Evolutionary conservation across 2,329 filamentous ascomycete genomes (phyloP), one percentile per base, ranked within the genome.

Genomic region (Alternaria infectoria): DNA sequence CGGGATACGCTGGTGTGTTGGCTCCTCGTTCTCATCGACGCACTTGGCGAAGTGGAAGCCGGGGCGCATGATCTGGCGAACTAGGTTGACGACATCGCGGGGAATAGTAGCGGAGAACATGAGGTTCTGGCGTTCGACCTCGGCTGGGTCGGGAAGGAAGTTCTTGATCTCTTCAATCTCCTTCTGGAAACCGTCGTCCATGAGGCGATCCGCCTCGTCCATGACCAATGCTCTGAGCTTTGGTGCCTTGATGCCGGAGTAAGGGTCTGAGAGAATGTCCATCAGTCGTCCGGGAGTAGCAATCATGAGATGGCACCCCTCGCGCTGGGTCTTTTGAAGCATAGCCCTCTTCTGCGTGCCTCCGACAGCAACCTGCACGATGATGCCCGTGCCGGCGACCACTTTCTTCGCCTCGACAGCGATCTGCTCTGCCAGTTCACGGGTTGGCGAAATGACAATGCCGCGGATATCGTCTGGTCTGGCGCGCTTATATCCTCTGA

Each of bases 71-170:
- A 93, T 93, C 69, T 83, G 81, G 63, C 90, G 88, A 44, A 96
- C 95, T 52, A 98, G 87, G 46, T 86, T 82, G 69, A 97, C 89
- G 47, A 99, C 95, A 66, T 93, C 88, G 62, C 87, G 86, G 49
- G 95, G 93, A 30, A 99, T 91, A 11, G 96, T 99, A 47, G 96
- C 96, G 13, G 95, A 98, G 80, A 97, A 97, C 80, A 99, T 90
- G 73, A 99, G 88, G 7, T 94, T 97, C 80, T 99, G 96, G 54
- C 95, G 89, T 57, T 91, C 86, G 64, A 90, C 87, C 56, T 89
- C 80, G 0, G 78, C 72, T 7, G 86, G 86, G 50, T 86, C 81
- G 4, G 95, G 95, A 10, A 97, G 74, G 36, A 79, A 68, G 12
- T 71, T 71, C 72, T 81, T 81, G 71, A 86, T 84, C 17, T 83